Evolutionary conservation across 805 yeast genomes (phyloP).

Genomic region (Starmerella scarabaei): DNA sequence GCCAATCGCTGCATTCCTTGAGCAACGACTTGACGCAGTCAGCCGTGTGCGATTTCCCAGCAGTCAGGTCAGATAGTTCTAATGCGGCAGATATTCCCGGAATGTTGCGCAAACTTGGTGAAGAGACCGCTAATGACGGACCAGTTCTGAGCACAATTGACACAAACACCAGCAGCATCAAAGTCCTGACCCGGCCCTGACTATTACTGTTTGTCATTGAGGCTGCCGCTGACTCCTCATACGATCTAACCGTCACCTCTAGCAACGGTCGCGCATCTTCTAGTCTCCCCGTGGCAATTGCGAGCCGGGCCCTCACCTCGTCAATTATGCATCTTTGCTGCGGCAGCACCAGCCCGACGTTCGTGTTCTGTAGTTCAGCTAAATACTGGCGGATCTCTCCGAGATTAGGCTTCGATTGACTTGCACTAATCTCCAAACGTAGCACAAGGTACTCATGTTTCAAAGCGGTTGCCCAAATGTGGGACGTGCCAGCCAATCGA

Average conservation of each 20-base stretch:
- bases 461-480: background rate
- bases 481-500: background rate
- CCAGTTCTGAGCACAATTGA: background rate
- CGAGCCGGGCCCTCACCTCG: slow-evolving; percentile 1
- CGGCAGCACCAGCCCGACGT: background rate
- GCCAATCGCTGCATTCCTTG: background rate
- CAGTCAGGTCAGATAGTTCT: background rate
- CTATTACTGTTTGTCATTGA: background rate
- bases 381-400: background rate
- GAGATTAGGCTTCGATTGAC: background rate
- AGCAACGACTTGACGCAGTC: no score
- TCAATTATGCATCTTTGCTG: background rate
- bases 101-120: background rate
- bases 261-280: slow-evolving; percentile 2
- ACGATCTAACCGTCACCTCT: background rate
- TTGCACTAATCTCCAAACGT: background rate
- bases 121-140: background rate
- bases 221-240: slow-evolving; percentile 1
- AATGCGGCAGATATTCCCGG: background rate
- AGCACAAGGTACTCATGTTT: background rate
- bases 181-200: background rate
- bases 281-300: background rate
- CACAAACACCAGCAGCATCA: slow-evolving; percentile 2
- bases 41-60: background rate
- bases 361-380: background rate